phyloP scores from a whole-genome alignment of 169 alveolate species.

The Toxoplasma gondii region DNA sequence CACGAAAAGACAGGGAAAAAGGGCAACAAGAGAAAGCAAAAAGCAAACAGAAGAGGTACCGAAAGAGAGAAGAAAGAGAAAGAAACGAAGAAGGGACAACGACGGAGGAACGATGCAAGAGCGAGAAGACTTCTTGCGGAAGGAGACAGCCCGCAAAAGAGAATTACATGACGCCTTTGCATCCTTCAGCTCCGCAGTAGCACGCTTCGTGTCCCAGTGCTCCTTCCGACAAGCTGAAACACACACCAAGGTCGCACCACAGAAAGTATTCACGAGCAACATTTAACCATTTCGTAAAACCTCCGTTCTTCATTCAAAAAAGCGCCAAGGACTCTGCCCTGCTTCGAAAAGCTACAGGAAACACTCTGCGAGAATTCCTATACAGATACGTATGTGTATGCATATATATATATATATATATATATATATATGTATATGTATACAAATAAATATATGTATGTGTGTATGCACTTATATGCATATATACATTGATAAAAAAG shows the following conservation, averaged over 20 bases:
- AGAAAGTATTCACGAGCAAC: neutral
- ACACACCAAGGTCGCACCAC: neutral
- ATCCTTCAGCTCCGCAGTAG: constrained; percentile 47
- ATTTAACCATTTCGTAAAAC: too few relatives aligned
- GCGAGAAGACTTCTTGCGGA: neutral
- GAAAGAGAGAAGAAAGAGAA: neutral
- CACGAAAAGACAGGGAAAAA: too few relatives aligned
- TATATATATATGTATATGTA: neutral
- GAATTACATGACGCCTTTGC: constrained; percentile 46
- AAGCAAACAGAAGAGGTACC: neutral
- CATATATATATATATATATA: neutral
- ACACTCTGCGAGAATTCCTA: too few relatives aligned
- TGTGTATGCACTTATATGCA: neutral
- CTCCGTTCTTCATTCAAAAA: too few relatives aligned
- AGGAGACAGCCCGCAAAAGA: neutral
- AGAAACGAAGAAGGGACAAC: neutral
- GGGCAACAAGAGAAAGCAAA: neutral
- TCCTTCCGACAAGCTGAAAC: constrained; percentile 45
- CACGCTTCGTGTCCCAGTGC: constrained; percentile 50
- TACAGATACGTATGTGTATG: neutral
- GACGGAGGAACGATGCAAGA: neutral
- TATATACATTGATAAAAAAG: neutral
- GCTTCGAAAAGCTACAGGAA: too few relatives aligned
- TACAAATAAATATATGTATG: too few relatives aligned
- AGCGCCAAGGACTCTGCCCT: too few relatives aligned